phyloP scores from a whole-genome alignment of 805 yeast species.

The Saccharomycopsis amapae region DNA sequence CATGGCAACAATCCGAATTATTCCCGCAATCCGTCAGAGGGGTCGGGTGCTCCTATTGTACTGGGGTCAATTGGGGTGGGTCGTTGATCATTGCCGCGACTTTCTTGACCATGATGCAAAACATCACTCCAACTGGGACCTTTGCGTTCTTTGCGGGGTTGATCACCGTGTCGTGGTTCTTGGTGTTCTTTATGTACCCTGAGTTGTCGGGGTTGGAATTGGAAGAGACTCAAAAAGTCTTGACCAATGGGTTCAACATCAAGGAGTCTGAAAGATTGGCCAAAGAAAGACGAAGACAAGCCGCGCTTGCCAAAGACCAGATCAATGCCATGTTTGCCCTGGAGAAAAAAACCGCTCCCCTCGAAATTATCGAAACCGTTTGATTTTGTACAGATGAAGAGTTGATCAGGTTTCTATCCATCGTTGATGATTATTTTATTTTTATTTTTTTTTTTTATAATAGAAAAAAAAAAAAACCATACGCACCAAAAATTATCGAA shows the following conservation, averaged over 20 bases:
- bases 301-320: too few species aligned
- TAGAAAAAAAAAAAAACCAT: too few species aligned
- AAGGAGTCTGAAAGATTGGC: slow-evolving; percentile 54
- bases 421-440: too few species aligned
- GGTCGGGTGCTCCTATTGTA: slow-evolving; percentile 82
- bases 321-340: too few species aligned
- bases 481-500: too few species aligned
- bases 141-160: slow-evolving; percentile 85
- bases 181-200: slow-evolving; percentile 81
- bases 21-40: slow-evolving; percentile 94
- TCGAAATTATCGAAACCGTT: neutral
- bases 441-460: too few species aligned
- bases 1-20: slow-evolving; percentile 96
- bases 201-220: slow-evolving; percentile 85
- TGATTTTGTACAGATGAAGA: too few species aligned
- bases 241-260: slow-evolving; percentile 82
- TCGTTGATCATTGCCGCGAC: slow-evolving; percentile 86
- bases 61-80: slow-evolving; percentile 95
- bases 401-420: too few species aligned
- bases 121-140: slow-evolving; percentile 92
- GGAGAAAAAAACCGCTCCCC: neutral
- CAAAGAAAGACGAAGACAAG: slow-evolving; percentile 33
- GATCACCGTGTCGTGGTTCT: slow-evolving; percentile 60
- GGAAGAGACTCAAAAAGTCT: slow-evolving; percentile 81
- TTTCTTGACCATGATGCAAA: slow-evolving; percentile 87